A percentile compares a stretch with the other conserved stretches of the same genome.
phyloP scores from a whole-genome alignment of 257 asterid species.

The Avicennia marina region DNA sequence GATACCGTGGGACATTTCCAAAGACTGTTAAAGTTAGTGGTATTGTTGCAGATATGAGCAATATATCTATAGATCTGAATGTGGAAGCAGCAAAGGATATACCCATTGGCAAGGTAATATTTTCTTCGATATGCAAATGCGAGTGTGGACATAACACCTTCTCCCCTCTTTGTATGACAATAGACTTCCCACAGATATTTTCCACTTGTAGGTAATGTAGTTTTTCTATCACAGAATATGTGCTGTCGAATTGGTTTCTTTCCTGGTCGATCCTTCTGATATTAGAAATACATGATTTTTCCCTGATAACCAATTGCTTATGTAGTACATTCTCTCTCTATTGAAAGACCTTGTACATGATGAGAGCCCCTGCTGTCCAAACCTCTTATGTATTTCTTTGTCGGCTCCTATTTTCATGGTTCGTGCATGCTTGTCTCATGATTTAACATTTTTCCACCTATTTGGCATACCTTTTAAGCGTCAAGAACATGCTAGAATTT shows the following conservation, averaged over 20 bases:
- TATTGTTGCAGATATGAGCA: constrained; percentile 50
- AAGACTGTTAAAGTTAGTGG: constrained; percentile 54
- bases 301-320: neutral
- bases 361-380: neutral
- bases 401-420: neutral
- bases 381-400: neutral
- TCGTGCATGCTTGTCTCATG: neutral
- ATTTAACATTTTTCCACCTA: neutral
- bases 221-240: too few relatives aligned
- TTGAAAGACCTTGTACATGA: neutral
- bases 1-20: constrained; percentile 81
- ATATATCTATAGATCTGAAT: constrained; percentile 49
- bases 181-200: too few relatives aligned
- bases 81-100: constrained; percentile 57
- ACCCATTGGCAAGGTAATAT: constrained; percentile 66
- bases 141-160: neutral
- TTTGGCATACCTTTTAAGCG: too few relatives aligned
- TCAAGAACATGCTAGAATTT: too few relatives aligned
- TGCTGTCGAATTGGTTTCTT: neutral
- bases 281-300: neutral
- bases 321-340: neutral
- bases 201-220: too few relatives aligned
- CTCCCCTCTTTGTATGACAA: too few relatives aligned
- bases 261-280: constrained; percentile 9
- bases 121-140: constrained; percentile 14